Base-by-base conservation (phyloP, 495 filamentous ascomycete species). In the Saxophila tyrrhenica region DNA sequence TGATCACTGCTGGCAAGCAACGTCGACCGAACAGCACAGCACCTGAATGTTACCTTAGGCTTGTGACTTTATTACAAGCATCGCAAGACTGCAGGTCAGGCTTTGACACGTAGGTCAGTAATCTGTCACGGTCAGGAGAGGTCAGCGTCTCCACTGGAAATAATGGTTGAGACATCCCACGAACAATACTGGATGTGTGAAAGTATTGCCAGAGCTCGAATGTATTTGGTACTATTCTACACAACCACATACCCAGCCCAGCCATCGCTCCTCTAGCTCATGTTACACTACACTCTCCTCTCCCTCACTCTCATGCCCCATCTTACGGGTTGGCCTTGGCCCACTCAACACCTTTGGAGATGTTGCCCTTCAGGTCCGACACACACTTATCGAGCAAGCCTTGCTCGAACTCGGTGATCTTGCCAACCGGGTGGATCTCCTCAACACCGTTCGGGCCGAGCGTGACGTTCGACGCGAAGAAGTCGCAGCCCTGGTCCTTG, bases 401-500 rank as follows among this genome's bases (percentile, higher is more conserved):
- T 80, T 95, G 73, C 82, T 98, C 92, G 68, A 85, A 76, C 57
- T 80, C 78, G 63, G 83, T 85, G 63, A 96, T 66, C 69, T 84
- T 73, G 70, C 90, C 91, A 63, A 98, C 77, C 56, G 82, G 77
- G 69, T 82, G 75, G 70, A 96, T 90, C 80, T 89, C 84, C 81
- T 95, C 86, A 58, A 88, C 89, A 75, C 92, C 92, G 73, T 90
- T 87, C 62, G 89, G 89, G 73, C 92, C 92, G 63, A 98, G 84
- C 80, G 94, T 87, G 63, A 98, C 87, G 68, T 77, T 81, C 69
- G 84, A 88, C 66, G 89, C 83, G 77, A 98, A 98, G 84, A 90
- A 98, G 54, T 95, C 84, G 66, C 89, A 77, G 63, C 89, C 92
- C 75, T 91, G 81, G 73, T 94, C 87, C 84, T 95, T 95, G 85